Evolutionary conservation across 768 basidiomycete genomes (phyloP), one percentile per base, ranked within the genome.

Genomic region (Rhizopogon salebrosus): DNA sequence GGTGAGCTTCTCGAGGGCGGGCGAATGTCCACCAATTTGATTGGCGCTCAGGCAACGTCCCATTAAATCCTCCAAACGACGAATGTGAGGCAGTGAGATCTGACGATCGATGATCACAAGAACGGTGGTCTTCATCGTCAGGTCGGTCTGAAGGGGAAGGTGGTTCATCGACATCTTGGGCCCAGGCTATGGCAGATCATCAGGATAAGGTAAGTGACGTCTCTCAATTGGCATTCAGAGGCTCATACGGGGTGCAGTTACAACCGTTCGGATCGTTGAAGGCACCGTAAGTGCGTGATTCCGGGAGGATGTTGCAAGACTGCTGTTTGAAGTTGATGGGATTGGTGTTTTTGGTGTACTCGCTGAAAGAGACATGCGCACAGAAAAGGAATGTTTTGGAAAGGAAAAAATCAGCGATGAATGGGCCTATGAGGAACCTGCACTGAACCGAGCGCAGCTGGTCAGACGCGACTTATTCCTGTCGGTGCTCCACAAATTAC

Each of bases 11-110:
- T 29, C 82, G 78, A 41, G 83, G 80, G 36, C 82, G 78, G 24
- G 82, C 82, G 65, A 91, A 89, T 0, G 85, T 71, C 82, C 83
- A 88, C 89, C 89, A 91, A 46, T 80, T 80, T 53, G 82, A 83
- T 39, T 66, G 70, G 57, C 37, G 60, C 60, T 50, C 67, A 51
- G 55, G 54, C 60, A 57, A 65, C 64, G 55, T 72, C 65, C 43
- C 72, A 63, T 55, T 63, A 67, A 67, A 38, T 59, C 58, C 41
- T 22, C 59, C 54, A 49, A 60, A 29, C 59, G 74, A 76, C 11
- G 82, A 80, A 45, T 76, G 70, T 53, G 75, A 76, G 8, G 84
- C 85, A 26, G 72, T 75, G 53, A 73, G 69, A 62, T 83, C 84
- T 34, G 77, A 78, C 14, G 77, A 73, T 13, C 75, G 75, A 36